A percentile compares a stretch with the other conserved stretches of the same genome.
Conservation (phyloP, 176 grass and related monocot species). For the Panicum miliaceum region DNA sequence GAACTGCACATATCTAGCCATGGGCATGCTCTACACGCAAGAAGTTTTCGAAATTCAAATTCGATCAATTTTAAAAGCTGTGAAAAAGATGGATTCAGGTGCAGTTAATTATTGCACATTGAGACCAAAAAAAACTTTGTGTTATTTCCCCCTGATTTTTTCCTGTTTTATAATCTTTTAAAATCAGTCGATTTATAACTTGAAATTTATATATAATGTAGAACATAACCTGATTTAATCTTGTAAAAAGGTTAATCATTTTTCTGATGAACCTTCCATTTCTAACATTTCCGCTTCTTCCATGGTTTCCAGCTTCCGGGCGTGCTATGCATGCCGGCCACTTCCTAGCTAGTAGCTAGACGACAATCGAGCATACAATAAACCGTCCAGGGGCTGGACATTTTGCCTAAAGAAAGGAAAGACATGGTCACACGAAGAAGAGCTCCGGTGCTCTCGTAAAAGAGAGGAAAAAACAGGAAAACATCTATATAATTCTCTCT, state of each 20-base stretch:
- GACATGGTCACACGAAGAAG: slow-evolving; percentile 15
- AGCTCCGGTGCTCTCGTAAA: background rate
- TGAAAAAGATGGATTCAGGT: too few species aligned
- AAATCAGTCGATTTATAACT: background rate
- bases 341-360: slow-evolving; percentile 11
- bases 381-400: background rate
- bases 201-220: background rate
- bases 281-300: background rate
- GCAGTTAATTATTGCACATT: too few species aligned
- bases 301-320: background rate
- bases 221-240: background rate
- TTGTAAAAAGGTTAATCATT: background rate
- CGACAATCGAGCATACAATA: background rate
- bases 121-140: too few species aligned
- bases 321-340: slow-evolving; percentile 32
- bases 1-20: too few species aligned
- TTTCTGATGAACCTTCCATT: background rate
- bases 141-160: too few species aligned
- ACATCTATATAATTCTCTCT: background rate
- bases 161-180: background rate
- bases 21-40: too few species aligned
- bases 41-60: too few species aligned
- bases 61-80: too few species aligned
- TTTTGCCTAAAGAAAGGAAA: slow-evolving; percentile 8
- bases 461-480: background rate